Base-by-base conservation (phyloP, 345 rosid genomes). In the Lenwebbia sp. region DNA sequence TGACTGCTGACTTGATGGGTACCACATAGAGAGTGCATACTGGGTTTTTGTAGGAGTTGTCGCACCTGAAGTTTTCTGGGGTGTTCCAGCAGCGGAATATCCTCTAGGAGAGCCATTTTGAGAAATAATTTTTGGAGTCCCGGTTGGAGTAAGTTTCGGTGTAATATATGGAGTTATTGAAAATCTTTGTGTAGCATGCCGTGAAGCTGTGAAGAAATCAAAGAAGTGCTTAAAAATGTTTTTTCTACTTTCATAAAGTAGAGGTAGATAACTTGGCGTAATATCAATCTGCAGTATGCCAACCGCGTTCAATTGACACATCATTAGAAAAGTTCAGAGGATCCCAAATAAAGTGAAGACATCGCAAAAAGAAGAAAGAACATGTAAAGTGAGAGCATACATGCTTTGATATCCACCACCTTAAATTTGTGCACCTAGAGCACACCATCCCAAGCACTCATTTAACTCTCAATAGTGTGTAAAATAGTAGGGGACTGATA, bases 1-100 rank as follows among this genome's bases (percentile, higher is more conserved):
- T 83, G 99, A 94, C 90, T 93, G 96, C 87, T 96, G 98, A 92
- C 99, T 97, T 87, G 98, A 89, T 82, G 96, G 89, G 85, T 94
- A 97, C 98, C 98, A 97, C 84, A 96, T 90, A 82, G 96, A 90
- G 56, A 93, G 53, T 54, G 89, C 98, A 86, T 93, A 91, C n/a
- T 88, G 93, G 25, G 90, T 11, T 86, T 89, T 93, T 86, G 93
- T 88, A 3, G 99, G 99, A 65, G 99, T 94, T 65, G 94, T 88
- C 26, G 93, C 83, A 7, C 94, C 95, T 26, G 99, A 94, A 84
- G 90, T 91, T 86, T 60, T 93, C 70, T 92, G 90, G 75, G 98
- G 98, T 83, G 99, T 92, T 44, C 90, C 94, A 83, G 92, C 90
- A 83, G 94, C 86, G 87, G 98, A 95, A 90, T 92, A 95, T 88